Evolutionary conservation across 2,329 filamentous ascomycete species (phyloP), one percentile per base, ranked within the genome.

Genomic region (Microcyclospora tardicrescens): DNA sequence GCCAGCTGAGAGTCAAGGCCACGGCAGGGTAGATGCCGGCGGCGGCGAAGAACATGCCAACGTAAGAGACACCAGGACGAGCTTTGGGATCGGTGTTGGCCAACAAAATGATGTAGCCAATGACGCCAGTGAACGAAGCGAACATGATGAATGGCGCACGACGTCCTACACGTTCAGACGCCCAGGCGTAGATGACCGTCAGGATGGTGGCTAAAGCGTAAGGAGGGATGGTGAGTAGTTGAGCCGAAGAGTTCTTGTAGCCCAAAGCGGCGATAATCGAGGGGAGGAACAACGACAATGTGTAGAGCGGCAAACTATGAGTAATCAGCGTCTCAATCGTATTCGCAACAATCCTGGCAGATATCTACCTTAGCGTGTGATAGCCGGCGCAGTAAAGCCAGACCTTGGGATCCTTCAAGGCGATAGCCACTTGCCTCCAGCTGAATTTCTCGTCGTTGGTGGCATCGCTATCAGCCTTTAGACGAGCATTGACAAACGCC

Each of bases 381-480:
- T 83, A 84, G 0, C 70, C 73, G 0, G 83, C 55, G 0, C 79
- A 77, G 46, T 86, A 86, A 0, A 86, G 65, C 77, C 76, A 84
- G 51, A 77, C 77, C 52, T 79, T 84, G 1, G 73, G 72, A 48
- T 87, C 79, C 11, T 67, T 72, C 31, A 84, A 56, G 0, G 81
- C 81, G 13, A 72, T 64, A 16, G 58, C 40, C 0, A 86, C 81
- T 14, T 77, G 76, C 0, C 48, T 56, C 83, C 82, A 87, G 3
- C 62, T 71, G 51, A 87, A 86, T 0, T 62, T 53, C 47, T 89
- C 82, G 35, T 78, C 64, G 5, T 77, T 71, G 0, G 75, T 83
- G 0, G 79, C 75, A 51, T 86, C 81, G 44, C 72, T 77, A 48
- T 86, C 80, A 5, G 70, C 68, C 9, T 75, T 73, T 0, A 87